Base-by-base conservation (phyloP, 805 yeast species). In the Ascoidea tarda region DNA sequence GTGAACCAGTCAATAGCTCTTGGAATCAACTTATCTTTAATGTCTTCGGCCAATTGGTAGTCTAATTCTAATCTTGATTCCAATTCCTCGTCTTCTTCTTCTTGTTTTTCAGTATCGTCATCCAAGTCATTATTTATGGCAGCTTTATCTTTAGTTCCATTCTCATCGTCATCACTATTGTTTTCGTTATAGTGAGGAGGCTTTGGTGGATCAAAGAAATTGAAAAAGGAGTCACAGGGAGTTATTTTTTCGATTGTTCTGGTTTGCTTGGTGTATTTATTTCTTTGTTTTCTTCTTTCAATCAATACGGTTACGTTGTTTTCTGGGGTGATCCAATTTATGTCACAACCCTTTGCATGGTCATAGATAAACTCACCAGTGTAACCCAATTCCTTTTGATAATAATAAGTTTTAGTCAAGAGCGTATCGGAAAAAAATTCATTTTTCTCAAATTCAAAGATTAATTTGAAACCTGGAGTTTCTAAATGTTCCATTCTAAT, bases 1-100 rank as follows among this genome's bases (percentile, higher is more conserved):
- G 99, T 91, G 68, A 89, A 93, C 98, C 99, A 93, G 67, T 91
- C 98, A 62, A 93, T 78, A 51, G 98, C 98, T 65, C 96, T 82
- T 57, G 98, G 97, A 57, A 93, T 83, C 65, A 93, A 77, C 68
- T 93, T 86, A 68, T 93, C 98, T 74, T 93, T 93, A 66, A 93
- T 79, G 63, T 90, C 90, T 70, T 93, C 99, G 57, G 98, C 99
- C 57, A 93, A 75, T 64, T 89, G 93, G 72, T 93, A 93, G 70
- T 93, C 99, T 61, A 87, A 73, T 61, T 89, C 96, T 62, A 93
- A 76, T 64, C 87, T 79, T 54, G 80, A 83, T 67, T 89, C 96
- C 59, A 90, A 72, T 53, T 84, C 93, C 53, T 75, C 83, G 52
- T 79, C 82, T 46, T 78, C 82, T 49, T 79, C 84, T 28, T 80